These are phyloP conservation scores for Suhomyces panamericanus DNA, from an alignment of 1,139 yeast genomes.

Conservation along the genomic window DNA sequence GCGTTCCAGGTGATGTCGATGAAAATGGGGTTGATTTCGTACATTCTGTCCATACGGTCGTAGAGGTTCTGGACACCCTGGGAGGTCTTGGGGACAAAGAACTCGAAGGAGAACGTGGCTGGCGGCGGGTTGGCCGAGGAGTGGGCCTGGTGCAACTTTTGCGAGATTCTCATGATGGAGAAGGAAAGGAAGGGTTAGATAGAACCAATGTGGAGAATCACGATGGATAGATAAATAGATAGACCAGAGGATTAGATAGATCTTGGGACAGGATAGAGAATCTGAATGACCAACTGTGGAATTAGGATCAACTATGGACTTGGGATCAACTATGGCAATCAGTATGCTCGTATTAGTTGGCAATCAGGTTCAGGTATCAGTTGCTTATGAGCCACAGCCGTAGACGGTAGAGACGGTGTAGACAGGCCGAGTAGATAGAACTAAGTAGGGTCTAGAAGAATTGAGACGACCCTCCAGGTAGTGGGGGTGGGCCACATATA, in stretches of 20 bases:
- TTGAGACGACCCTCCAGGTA: not conserved
- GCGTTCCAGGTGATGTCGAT: conserved; percentile 99
- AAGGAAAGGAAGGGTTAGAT: not conserved
- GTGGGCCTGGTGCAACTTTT: conserved; percentile 52
- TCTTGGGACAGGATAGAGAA: too few species aligned
- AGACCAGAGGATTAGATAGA: too few species aligned
- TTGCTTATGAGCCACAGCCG: too few species aligned
- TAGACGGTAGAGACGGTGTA: too few species aligned
- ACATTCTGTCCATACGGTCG: conserved; percentile 98
- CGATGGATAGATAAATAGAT: too few species aligned
- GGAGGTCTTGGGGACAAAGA: conserved; percentile 95
- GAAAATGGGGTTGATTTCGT: conserved; percentile 85
- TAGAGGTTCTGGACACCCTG: conserved; percentile 96
- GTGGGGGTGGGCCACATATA: conserved; percentile 1
- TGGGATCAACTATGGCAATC: too few species aligned
- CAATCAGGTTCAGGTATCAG: too few species aligned
- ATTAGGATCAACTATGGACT: too few species aligned
- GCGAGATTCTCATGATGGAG: conserved; percentile 51
- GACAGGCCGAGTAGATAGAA: too few species aligned
- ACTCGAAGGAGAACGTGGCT: conserved; percentile 91
- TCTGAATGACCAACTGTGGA: too few species aligned
- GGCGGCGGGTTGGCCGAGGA: conserved; percentile 43
- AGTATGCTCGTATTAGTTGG: too few species aligned
- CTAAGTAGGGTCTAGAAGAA: not conserved
- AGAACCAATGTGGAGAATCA: conserved; percentile 5